A percentile compares a stretch with the other conserved stretches of the same genome.
Conservation (phyloP, 2,329 filamentous ascomycete species). For the Pseudonectria buxi region DNA sequence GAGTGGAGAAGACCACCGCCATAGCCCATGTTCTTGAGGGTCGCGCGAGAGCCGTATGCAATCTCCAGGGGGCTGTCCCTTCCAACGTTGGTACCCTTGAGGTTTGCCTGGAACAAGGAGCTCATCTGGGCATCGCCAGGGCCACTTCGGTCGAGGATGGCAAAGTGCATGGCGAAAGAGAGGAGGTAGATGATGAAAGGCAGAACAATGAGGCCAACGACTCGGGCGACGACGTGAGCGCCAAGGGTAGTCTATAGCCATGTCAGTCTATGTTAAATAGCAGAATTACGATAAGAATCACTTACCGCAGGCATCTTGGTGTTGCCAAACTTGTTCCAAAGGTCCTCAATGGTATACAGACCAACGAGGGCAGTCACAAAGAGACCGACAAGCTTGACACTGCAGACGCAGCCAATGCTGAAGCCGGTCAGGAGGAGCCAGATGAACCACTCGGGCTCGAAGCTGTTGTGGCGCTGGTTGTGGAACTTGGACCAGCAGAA, state of each 20-base stretch:
- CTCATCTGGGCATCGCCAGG: constrained; percentile 99
- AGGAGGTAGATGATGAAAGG: constrained; percentile 90
- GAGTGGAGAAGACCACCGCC: constrained; percentile 94
- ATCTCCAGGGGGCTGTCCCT: constrained; percentile 91
- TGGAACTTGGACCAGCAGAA: constrained; percentile 98
- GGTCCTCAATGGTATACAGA: constrained; percentile 89
- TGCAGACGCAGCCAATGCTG: constrained; percentile 96
- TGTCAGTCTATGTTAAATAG: constrained; percentile 4
- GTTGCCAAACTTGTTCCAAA: constrained; percentile 98
- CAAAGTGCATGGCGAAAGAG: constrained; percentile 91
- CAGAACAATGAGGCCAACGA: constrained; percentile 80
- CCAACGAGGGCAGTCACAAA: constrained; percentile 94
- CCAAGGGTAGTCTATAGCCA: constrained; percentile 52
- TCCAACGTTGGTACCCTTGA: constrained; percentile 87
- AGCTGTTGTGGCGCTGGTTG: constrained; percentile 75
- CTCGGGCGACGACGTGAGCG: constrained; percentile 71
- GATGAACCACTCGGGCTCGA: constrained; percentile 84
- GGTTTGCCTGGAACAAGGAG: constrained; percentile 96
- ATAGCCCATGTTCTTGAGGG: constrained; percentile 99
- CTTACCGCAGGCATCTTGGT: constrained; percentile 78
- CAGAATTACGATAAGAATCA: constrained; percentile 8
- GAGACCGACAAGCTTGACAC: constrained; percentile 95
- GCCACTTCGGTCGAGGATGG: constrained; percentile 85
- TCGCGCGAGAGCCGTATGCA: constrained; percentile 80
- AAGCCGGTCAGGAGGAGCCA: constrained; percentile 93